Percentiles rank a stretch among this genome's conserved stretches.
Conservation (phyloP, 306 rosid genomes). For the Fagus sylvatica region DNA sequence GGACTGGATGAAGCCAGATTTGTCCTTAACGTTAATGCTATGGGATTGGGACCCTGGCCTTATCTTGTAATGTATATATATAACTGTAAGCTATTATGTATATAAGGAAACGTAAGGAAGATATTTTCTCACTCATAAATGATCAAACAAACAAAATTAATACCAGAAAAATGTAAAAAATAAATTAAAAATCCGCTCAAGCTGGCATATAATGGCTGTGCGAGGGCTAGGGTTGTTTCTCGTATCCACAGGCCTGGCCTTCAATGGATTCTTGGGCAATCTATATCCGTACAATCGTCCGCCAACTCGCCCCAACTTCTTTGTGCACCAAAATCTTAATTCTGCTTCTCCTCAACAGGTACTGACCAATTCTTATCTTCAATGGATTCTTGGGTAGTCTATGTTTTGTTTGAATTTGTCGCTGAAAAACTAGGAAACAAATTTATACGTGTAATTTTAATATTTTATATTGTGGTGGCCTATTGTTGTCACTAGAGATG, state of each 20-base stretch:
- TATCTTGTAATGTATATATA: background rate
- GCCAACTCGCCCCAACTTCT: slow-evolving; percentile 29
- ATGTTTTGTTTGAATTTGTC: too few relatives aligned
- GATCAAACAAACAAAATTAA: background rate
- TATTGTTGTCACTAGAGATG: background rate
- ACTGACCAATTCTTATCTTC: background rate
- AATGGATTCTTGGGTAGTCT: too few relatives aligned
- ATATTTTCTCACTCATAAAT: background rate
- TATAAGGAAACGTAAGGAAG: background rate
- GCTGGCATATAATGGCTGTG: background rate
- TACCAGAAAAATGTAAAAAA: background rate
- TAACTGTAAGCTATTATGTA: background rate
- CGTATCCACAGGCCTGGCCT: background rate
- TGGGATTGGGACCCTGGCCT: background rate
- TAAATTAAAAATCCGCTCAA: background rate
- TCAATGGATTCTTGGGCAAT: background rate
- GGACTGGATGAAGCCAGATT: too few relatives aligned
- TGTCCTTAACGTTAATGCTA: background rate
- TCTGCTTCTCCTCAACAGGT: slow-evolving; percentile 43
- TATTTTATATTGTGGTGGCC: background rate
- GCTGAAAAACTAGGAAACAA: background rate
- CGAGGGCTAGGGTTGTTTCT: slow-evolving; percentile 3
- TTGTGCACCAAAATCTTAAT: slow-evolving; percentile 6
- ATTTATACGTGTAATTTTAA: background rate
- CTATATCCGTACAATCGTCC: slow-evolving; percentile 31